phyloP scores from a whole-genome alignment of 73 alveolate genomes.

The Symbiodinium pilosum region DNA sequence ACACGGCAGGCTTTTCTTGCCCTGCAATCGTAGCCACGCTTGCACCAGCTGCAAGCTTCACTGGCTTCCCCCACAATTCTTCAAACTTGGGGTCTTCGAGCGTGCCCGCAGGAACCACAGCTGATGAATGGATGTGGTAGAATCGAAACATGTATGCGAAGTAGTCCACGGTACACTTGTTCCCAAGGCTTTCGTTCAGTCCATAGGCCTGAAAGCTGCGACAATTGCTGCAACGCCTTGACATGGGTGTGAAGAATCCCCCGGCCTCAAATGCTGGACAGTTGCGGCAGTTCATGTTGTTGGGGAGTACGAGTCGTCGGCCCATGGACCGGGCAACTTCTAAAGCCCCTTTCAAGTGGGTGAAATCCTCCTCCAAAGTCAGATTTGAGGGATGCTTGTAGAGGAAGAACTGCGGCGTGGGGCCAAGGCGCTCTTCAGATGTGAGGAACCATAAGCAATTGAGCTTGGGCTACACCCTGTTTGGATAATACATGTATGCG shows the following conservation, averaged over 20 bases:
- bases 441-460: no score
- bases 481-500: no score
- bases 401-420: conserved; percentile 18
- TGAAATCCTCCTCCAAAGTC: conserved; percentile 11
- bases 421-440: conserved; percentile 43
- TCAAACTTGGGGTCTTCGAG: background rate
- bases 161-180: conserved; percentile 40
- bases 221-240: no score
- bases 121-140: background rate
- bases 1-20: background rate
- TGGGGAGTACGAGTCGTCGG: conserved; percentile 39
- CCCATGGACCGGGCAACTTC: conserved; percentile 35
- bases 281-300: conserved; percentile 65
- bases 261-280: conserved; percentile 66
- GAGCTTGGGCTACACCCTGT: no score
- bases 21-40: background rate
- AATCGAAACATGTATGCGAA: conserved; percentile 51
- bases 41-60: background rate
- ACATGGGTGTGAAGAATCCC: no score
- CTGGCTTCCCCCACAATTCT: background rate
- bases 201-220: conserved; percentile 53
- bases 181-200: conserved; percentile 5
- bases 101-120: background rate
- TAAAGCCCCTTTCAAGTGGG: background rate
- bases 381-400: conserved; percentile 29